Evolutionary conservation across 108 stramenopile species (phyloP), one percentile per base, ranked within the genome.

Genomic region (Skeletonema tropicum): DNA sequence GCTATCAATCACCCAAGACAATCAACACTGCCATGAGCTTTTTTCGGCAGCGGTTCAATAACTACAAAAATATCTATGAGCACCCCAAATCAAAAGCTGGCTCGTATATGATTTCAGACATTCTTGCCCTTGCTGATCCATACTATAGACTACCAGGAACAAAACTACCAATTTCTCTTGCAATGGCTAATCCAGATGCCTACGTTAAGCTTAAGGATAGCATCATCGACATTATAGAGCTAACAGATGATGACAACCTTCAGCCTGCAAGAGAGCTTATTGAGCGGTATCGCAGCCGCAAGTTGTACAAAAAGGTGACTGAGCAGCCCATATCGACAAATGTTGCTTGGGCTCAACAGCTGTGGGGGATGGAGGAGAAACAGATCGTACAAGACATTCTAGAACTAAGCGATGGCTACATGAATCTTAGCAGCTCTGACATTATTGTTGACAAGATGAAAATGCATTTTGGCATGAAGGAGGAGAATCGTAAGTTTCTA

Each of bases 1-100:
- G 95, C 75, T 97, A 93, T 72, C 97, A 55, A 55, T 21, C 95
- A 3, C 84, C 87, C 48, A 98, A 97, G 73, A 72, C 86, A 30
- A 82, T 86, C 19, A 63, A 67, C 13, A 82, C 85, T 19, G 88
- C 74, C 2, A 66, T 92, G 55, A 60, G 83, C 15, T 92, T 97
- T 65, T 98, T 98, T 75, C 62, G 75, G 8, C 72, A 83, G 42
- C 77, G 97, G 15, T 89, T 87, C 57, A 57, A 77, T 38, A 75
- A 96, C 19, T 97, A 98, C 79, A 64, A 80, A 14, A 76, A 48
- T 10, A 84, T 98, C 8, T 98, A 98, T 70, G 76, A 89, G 30
- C 97, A 98, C 80, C 90, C 92, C 59, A 93, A 91, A 38, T 81
- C 82, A 39, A 76, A 79, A 76, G 90, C 85, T 3, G 79, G 79